Evolutionary conservation across 2,329 filamentous ascomycete genomes (phyloP).

Genomic region (Cadophora gregata): DNA sequence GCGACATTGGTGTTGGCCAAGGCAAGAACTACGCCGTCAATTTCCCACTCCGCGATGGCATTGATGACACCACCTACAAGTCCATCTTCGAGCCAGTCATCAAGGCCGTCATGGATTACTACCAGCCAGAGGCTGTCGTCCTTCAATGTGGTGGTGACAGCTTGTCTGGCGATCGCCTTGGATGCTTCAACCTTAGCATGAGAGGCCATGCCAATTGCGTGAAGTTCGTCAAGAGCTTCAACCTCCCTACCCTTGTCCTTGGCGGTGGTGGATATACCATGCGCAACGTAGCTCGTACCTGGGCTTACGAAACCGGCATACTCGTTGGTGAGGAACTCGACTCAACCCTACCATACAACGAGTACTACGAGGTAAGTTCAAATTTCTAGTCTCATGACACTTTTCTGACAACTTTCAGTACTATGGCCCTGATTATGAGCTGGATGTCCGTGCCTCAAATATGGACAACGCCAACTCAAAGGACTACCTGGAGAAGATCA

Average conservation of each 20-base stretch:
- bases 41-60: slow-evolving; percentile 89
- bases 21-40: slow-evolving; percentile 92
- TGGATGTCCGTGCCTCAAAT: slow-evolving; percentile 87
- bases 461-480: slow-evolving; percentile 90
- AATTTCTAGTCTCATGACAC: slow-evolving; percentile 47
- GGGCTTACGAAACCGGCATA: slow-evolving; percentile 94
- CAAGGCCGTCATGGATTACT: slow-evolving; percentile 83
- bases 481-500: slow-evolving; percentile 82
- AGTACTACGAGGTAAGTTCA: slow-evolving; percentile 81
- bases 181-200: slow-evolving; percentile 98
- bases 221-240: slow-evolving; percentile 85
- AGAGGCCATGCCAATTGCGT: slow-evolving; percentile 94
- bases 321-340: slow-evolving; percentile 84
- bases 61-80: slow-evolving; percentile 88
- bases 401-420: slow-evolving; percentile 60
- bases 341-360: slow-evolving; percentile 88
- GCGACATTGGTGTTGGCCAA: slow-evolving; percentile 84
- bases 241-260: slow-evolving; percentile 86
- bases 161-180: slow-evolving; percentile 89
- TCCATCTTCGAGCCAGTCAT: slow-evolving; percentile 93
- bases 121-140: slow-evolving; percentile 89
- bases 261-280: slow-evolving; percentile 97
- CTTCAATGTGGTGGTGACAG: slow-evolving; percentile 96
- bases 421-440: slow-evolving; percentile 87
- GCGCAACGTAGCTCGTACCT: slow-evolving; percentile 94